Evolutionary conservation across 2,329 filamentous ascomycete genomes (phyloP).

Genomic region (Claviceps sp.): DNA sequence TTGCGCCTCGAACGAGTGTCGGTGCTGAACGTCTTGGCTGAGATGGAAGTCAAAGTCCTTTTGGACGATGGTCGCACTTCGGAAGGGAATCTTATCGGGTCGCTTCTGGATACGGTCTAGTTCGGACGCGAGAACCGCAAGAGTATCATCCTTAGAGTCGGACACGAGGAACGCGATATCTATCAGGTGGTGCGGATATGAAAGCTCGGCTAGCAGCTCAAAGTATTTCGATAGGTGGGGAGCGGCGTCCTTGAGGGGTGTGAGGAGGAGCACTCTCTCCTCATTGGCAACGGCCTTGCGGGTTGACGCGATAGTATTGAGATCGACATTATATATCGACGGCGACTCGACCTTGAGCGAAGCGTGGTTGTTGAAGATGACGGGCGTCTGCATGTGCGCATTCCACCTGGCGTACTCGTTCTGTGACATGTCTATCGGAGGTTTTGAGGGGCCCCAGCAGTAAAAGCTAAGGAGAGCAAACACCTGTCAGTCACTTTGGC

Average conservation of each 20-base stretch:
- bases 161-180: slow-evolving; percentile 91
- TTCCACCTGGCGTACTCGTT: slow-evolving; percentile 90
- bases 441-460: slow-evolving; percentile 88
- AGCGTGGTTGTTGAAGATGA: slow-evolving; percentile 91
- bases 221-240: slow-evolving; percentile 79
- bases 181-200: slow-evolving; percentile 90
- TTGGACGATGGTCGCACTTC: slow-evolving; percentile 70
- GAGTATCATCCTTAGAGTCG: slow-evolving; percentile 81
- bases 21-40: slow-evolving; percentile 68
- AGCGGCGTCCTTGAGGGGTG: slow-evolving; percentile 81
- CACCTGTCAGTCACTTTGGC: slow-evolving; percentile 6
- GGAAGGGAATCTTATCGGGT: slow-evolving; percentile 69
- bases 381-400: slow-evolving; percentile 76
- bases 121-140: slow-evolving; percentile 74
- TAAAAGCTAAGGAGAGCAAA: slow-evolving; percentile 56
- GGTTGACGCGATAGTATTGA: slow-evolving; percentile 76
- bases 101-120: slow-evolving; percentile 77
- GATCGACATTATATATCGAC: slow-evolving; percentile 65
- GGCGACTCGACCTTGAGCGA: slow-evolving; percentile 72
- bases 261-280: slow-evolving; percentile 83
- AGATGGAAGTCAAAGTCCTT: slow-evolving; percentile 75
- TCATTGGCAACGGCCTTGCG: slow-evolving; percentile 64
- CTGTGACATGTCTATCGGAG: slow-evolving; percentile 88
- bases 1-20: slow-evolving; percentile 78
- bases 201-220: slow-evolving; percentile 76